Base-by-base conservation (phyloP, 768 basidiomycete genomes). In the Cystofilobasidium macerans region DNA sequence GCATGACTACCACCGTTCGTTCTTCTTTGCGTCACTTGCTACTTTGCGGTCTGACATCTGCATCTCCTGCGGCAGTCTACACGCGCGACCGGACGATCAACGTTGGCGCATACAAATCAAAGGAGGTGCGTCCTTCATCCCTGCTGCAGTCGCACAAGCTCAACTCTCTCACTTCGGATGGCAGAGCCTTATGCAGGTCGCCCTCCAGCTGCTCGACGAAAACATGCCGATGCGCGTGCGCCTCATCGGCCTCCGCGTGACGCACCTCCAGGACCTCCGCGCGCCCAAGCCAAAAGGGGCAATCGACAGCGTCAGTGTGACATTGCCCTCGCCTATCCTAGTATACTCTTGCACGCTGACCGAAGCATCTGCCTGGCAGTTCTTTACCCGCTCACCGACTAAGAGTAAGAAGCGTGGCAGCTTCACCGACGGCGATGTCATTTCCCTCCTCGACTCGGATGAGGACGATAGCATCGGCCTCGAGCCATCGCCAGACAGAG, bases 171-270 rank as follows among this genome's bases (percentile, higher is more conserved):
- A 20, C n/a, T 28, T 47, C 22, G 9, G 24, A 8, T 20, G 5
- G 45, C 45, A 47, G 26, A 40, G 30, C 22, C 13, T 64, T 42
- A 61, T 62, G 30, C 72, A 90, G 84, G 84, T 84, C 59, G 93
- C 90, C 9, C 85, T 86, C 70, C 87, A 89, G 62, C 80, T 97
- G 16, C 79, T 99, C 18, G 79, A 85, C 64, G 82, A 86, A 9
- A 91, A 93, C 75, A 76, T 88, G 40, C 90, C 90, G 0, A 74
- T 93, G 33, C 83, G 81, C 35, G 77, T 98, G 28, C 82, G 94
- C 36, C 79, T 99, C 26, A 86, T 99, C 69, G 94, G 94, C 7
- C 77, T 99, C 32, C 80, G 93, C 53, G 81, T 94, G 13, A 92
- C 89, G 4, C 93, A 89, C 69, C 77, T 99, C 70, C 88, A 88